These are phyloP conservation scores for Proliferodiscus dingleyae DNA, from an alignment of 2,329 filamentous ascomycete genomes.

Conservation along the genomic window DNA sequence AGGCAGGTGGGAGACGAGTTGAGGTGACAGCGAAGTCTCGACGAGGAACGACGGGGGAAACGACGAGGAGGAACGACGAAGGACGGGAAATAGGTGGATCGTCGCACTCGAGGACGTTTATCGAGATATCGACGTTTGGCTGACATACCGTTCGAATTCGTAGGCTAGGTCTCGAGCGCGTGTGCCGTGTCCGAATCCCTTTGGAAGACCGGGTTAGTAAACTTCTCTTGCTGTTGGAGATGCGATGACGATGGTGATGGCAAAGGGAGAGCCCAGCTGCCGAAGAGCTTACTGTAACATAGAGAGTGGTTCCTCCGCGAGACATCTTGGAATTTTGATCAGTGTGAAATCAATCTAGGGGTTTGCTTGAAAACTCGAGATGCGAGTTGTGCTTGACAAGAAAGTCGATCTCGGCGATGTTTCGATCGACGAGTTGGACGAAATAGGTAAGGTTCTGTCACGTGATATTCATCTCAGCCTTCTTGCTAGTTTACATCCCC, in stretches of 20 bases:
- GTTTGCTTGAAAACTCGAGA: background rate
- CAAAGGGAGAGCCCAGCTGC: conserved; percentile 2
- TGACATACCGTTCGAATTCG: conserved; percentile 99
- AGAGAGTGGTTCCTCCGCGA: conserved; percentile 89
- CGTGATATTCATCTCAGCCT: too few species aligned
- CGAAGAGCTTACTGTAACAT: conserved; percentile 62
- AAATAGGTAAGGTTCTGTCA: too few species aligned
- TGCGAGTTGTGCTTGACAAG: too few species aligned
- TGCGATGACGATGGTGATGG: conserved; percentile 14
- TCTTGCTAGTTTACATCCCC: too few species aligned
- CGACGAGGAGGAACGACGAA: conserved; percentile 30
- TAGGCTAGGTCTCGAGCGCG: conserved; percentile 98
- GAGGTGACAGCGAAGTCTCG: conserved; percentile 41
- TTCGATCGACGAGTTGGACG: too few species aligned
- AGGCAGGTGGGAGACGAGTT: conserved; percentile 38
- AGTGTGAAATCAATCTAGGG: background rate
- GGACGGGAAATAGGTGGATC: conserved; percentile 30
- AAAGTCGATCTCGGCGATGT: too few species aligned
- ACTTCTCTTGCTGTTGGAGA: conserved; percentile 1
- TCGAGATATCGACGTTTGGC: conserved; percentile 45
- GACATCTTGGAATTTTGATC: conserved; percentile 58
- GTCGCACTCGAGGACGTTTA: conserved; percentile 35
- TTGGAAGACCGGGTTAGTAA: conserved; percentile 8
- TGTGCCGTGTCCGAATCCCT: conserved; percentile 95
- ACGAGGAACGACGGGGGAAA: conserved; percentile 34